A percentile compares a stretch with the other conserved stretches of the same genome.
Evolutionary conservation across 192 early-diverging fungal species (phyloP).

Genomic region (Mycoemilia scoparia): DNA sequence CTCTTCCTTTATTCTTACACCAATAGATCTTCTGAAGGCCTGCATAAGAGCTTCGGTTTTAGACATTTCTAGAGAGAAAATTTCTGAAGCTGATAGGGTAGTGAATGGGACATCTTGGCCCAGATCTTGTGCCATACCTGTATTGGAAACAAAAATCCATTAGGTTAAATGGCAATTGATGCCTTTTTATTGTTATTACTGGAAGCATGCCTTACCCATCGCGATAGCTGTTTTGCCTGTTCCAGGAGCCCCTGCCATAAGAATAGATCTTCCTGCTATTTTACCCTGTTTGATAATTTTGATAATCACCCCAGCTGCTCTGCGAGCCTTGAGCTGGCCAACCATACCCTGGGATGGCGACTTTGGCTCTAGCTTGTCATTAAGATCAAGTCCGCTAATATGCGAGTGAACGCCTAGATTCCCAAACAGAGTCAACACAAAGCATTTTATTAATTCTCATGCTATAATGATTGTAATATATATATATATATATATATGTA

Average conservation of each 20-base stretch:
- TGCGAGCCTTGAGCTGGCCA: constrained; percentile 84
- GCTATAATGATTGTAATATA: too few species aligned
- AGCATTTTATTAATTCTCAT: too few species aligned
- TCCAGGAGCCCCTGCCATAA: constrained; percentile 97
- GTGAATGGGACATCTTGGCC: constrained; percentile 94
- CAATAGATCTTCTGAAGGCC: constrained; percentile 93
- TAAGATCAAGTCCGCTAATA: constrained; percentile 88
- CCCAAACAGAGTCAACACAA: neutral
- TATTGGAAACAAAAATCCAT: constrained; percentile 3
- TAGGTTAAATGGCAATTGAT: neutral
- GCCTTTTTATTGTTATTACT: too few species aligned
- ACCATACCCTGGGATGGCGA: constrained; percentile 90
- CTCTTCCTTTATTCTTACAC: constrained; percentile 96
- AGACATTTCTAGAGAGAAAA: constrained; percentile 96
- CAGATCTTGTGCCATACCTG: constrained; percentile 84
- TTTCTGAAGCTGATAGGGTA: constrained; percentile 91
- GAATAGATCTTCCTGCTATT: constrained; percentile 87
- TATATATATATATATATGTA: too few species aligned
- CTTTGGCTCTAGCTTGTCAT: constrained; percentile 82
- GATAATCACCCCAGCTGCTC: constrained; percentile 90
- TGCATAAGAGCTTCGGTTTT: constrained; percentile 97
- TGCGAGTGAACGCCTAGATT: constrained; percentile 97
- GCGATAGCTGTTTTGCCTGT: constrained; percentile 99
- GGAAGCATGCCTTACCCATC: too few species aligned
- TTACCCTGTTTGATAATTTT: constrained; percentile 96